phyloP scores from a whole-genome alignment of 139 green algal species.

The Volvox africanus region DNA sequence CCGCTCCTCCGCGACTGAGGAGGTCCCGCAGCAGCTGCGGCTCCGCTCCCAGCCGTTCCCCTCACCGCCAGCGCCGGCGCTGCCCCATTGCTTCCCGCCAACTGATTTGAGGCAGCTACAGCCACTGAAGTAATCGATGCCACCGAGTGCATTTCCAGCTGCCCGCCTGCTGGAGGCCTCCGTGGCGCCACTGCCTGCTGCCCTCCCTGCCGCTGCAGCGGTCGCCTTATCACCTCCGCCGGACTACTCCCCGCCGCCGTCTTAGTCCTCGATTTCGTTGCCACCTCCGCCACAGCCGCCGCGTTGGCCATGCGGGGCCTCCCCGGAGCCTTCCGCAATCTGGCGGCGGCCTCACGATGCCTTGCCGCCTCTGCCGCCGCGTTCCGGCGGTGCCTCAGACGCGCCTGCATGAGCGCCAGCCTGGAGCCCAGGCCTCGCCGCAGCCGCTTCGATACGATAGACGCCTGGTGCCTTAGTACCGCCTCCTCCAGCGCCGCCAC shows the following conservation, averaged over 20 bases:
- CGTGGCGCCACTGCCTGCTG: background rate
- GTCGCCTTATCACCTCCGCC: too few relatives aligned
- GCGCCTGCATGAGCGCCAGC: background rate
- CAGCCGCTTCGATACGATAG: background rate
- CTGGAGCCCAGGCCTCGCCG: background rate
- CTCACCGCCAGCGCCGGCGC: too few relatives aligned
- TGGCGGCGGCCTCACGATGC: background rate
- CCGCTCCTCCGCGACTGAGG: too few relatives aligned
- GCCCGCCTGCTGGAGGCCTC: too few relatives aligned
- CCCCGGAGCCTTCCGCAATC: background rate
- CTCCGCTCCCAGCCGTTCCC: too few relatives aligned
- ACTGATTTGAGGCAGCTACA: too few relatives aligned
- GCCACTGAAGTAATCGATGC: background rate
- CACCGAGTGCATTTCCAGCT: background rate
- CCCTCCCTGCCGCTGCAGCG: background rate
- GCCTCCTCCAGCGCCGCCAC: conserved; percentile 14
- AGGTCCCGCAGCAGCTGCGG: too few relatives aligned
- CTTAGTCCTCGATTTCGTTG: too few relatives aligned
- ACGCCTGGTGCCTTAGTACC: background rate
- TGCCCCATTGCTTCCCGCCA: too few relatives aligned
- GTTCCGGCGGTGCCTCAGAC: background rate
- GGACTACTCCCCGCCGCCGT: too few relatives aligned
- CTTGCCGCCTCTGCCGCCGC: background rate
- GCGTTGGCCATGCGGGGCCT: too few relatives aligned
- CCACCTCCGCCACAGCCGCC: too few relatives aligned